These are phyloP conservation scores for Kwoniella dendrophila DNA, from an alignment of 768 basidiomycete genomes.

Conservation along the genomic window DNA sequence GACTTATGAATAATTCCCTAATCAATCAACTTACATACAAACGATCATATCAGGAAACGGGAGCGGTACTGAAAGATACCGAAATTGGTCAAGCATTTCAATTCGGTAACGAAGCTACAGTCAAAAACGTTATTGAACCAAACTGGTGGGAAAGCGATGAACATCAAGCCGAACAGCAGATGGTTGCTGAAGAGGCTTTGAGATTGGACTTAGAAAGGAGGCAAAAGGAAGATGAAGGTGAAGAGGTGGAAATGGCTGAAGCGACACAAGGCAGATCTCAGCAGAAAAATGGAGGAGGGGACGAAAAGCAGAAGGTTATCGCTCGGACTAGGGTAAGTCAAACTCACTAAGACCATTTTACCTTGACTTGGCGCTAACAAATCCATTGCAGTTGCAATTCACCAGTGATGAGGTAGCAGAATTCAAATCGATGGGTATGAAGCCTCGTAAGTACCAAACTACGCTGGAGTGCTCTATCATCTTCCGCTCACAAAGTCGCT, in stretches of 20 bases:
- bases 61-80: conserved; percentile 48
- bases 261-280: conserved; percentile 15
- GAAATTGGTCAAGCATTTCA: conserved; percentile 57
- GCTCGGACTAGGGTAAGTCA: conserved; percentile 49
- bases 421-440: conserved; percentile 77
- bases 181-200: conserved; percentile 36
- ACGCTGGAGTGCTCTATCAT: background rate
- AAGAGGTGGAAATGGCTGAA: conserved; percentile 43
- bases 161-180: conserved; percentile 30
- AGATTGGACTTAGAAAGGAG: conserved; percentile 31
- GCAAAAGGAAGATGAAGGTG: conserved; percentile 56
- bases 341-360: background rate
- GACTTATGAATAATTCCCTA: no score
- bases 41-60: conserved; percentile 45
- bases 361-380: background rate
- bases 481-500: background rate
- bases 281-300: conserved; percentile 18
- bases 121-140: conserved; percentile 47
- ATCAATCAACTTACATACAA: background rate
- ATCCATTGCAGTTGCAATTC: conserved; percentile 68
- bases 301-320: conserved; percentile 36
- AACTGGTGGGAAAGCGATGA: conserved; percentile 50
- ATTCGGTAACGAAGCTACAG: conserved; percentile 51
- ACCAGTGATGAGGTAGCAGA: conserved; percentile 78
- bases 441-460: conserved; percentile 71